Evolutionary conservation across 495 filamentous ascomycete species (phyloP).

Genomic region (Penicillium bialowiezense): DNA sequence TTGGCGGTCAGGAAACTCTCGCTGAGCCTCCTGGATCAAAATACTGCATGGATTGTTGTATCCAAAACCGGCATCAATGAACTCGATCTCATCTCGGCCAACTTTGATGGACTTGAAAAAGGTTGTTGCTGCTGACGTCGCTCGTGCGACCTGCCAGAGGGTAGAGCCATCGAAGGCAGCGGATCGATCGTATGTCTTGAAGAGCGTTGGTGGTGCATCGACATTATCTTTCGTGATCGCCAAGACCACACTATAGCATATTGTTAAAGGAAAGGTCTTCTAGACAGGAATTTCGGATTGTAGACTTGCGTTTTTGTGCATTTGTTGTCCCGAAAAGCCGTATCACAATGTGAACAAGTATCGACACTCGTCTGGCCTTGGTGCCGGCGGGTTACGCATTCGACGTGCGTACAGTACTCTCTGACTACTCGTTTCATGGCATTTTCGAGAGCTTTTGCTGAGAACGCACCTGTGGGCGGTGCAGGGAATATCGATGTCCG

Average conservation of each 20-base stretch:
- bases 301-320: constrained; percentile 32
- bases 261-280: neutral
- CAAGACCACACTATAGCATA: constrained; percentile 23
- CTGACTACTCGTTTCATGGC: constrained; percentile 6
- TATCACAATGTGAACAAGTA: neutral
- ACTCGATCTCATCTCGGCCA: constrained; percentile 12
- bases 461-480: neutral
- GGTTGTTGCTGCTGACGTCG: constrained; percentile 51
- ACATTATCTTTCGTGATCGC: constrained; percentile 28
- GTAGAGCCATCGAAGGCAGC: constrained; percentile 22
- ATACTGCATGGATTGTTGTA: constrained; percentile 30
- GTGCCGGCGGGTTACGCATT: constrained; percentile 7
- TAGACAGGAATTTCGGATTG: neutral
- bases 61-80: constrained; percentile 23
- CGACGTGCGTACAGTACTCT: constrained; percentile 6
- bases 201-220: constrained; percentile 18
- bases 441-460: constrained; percentile 15
- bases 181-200: constrained; percentile 29
- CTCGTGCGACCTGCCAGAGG: constrained; percentile 52
- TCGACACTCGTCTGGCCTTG: neutral
- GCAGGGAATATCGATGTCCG: neutral
- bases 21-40: constrained; percentile 20
- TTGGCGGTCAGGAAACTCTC: constrained; percentile 11
- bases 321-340: constrained; percentile 15
- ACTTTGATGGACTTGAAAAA: constrained; percentile 42